Conservation (phyloP, 345 rosid genomes). For the Eucalyptus brandiana region DNA sequence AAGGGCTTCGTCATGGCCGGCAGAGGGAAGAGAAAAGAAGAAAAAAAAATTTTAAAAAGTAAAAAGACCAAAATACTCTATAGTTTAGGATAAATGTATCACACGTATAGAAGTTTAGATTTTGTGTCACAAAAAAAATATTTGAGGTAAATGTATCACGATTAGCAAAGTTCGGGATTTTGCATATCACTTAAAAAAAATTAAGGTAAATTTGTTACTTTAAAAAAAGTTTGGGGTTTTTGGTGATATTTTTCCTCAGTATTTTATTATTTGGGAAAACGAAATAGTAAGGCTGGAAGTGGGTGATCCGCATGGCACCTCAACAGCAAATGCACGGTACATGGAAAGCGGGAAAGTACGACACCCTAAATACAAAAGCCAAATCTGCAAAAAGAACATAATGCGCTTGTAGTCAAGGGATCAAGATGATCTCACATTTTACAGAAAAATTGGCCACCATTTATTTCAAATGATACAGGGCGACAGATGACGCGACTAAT, state of each 20-base stretch:
- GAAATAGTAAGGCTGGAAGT: not conserved
- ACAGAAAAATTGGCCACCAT: not conserved
- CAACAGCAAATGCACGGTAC: not conserved
- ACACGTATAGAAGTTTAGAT: fast-evolving
- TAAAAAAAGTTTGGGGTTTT: fast-evolving
- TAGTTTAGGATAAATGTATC: too few species aligned
- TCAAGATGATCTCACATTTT: not conserved
- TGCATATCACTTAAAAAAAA: fast-evolving
- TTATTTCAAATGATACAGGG: not conserved
- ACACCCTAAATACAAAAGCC: not conserved
- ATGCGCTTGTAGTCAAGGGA: not conserved
- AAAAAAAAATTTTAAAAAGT: too few species aligned
- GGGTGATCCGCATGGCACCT: not conserved
- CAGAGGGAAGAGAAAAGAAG: too few species aligned
- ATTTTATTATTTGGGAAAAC: not conserved
- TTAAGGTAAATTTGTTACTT: fast-evolving
- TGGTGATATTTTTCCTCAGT: fast-evolving
- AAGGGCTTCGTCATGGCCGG: too few species aligned
- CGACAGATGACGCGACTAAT: not conserved
- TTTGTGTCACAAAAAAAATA: fast-evolving
- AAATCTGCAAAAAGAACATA: too few species aligned
- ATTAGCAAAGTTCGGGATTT: fast-evolving
- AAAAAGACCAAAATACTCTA: too few species aligned
- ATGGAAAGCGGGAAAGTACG: not conserved
- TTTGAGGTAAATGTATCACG: fast-evolving